Evolutionary conservation across 1,284 basidiomycete species (phyloP).

Genomic region (Rhodotorula mucilaginosa): DNA sequence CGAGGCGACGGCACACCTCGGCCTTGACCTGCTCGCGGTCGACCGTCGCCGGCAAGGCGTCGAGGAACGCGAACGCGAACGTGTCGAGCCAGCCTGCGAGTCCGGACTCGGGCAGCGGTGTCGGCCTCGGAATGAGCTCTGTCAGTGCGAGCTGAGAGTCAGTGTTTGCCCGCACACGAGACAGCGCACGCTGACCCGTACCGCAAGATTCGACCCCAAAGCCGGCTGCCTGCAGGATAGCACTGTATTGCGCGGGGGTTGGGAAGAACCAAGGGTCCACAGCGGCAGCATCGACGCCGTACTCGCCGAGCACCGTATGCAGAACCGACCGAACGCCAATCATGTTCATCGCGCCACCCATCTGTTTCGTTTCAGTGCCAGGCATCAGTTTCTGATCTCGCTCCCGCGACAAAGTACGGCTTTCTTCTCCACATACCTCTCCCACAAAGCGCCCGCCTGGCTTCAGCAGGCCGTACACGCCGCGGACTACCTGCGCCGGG

Average conservation of each 20-base stretch:
- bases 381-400: not conserved
- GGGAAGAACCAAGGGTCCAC: conserved; percentile 84
- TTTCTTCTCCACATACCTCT: conserved; percentile 50
- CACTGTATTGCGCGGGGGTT: conserved; percentile 62
- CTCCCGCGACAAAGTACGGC: not conserved
- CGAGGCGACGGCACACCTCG: conserved; percentile 63
- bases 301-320: conserved; percentile 57
- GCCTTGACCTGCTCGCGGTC: conserved; percentile 62
- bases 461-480: conserved; percentile 62
- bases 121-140: conserved; percentile 64
- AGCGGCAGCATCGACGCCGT: conserved; percentile 59
- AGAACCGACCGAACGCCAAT: conserved; percentile 64
- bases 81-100: conserved; percentile 68
- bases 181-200: not conserved
- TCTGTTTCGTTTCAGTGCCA: conserved; percentile 40
- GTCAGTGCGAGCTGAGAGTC: not conserved
- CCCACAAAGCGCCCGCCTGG: conserved; percentile 66
- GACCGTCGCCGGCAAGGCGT: conserved; percentile 56
- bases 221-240: conserved; percentile 44
- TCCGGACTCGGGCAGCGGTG: conserved; percentile 59
- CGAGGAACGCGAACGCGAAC: conserved; percentile 62
- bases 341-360: conserved; percentile 72
- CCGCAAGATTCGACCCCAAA: conserved; percentile 34
- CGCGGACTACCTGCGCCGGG: conserved; percentile 63
- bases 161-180: not conserved